Base-by-base conservation (phyloP, 768 basidiomycete species). In the Rhodotorula kratochvilovae region DNA sequence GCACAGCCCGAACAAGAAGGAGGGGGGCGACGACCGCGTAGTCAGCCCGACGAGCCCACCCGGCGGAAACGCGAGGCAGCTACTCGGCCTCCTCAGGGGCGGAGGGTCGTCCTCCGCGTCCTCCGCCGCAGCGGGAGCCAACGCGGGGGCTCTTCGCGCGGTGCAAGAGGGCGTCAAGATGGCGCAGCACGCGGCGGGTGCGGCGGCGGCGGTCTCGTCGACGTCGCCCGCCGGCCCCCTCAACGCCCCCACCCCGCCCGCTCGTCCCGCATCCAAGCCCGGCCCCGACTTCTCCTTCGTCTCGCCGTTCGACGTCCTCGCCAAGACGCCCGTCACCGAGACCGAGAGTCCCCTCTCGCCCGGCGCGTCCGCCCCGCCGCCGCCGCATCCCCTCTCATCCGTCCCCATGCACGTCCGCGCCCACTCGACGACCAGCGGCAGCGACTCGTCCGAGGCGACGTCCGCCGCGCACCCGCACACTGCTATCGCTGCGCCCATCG, bases 291-390 rank as follows among this genome's bases (percentile, higher is more conserved):
- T 69, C 43, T 27, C 23, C 29, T 64, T 69, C 62, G 43, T 60
- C 58, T 69, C 68, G 21, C 68, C 68, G 7, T 69, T 69, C 62
- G 62, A 59, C 42, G 3, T 53, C 15, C 58, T 70, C 63, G 68
- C 59, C 5, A 43, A 35, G 31, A 31, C 51, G 25, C 42, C 25
- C 23, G 23, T 10, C 48, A 25, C 21, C 48, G 29, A 23, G 31
- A 27, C 17, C 15, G 54, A 55, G 21, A 2, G 10, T 39, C 39
- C 29, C 21, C 5, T 19, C 27, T 15, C 46, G 45, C 17, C 23
- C 39, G 39, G 39, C 27, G 25, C 29, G 17, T 3, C 42, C 63
- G 17, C 17, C 39, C 19, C 36, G 11, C 36, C 46, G 12, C 55
- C 2, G 3, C 27, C 12, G 13, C n/a, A n/a, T n/a, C 45, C 45